Evolutionary conservation across 2,329 filamentous ascomycete genomes (phyloP), one percentile per base, ranked within the genome.

Genomic region (Talaromyces sp.): DNA sequence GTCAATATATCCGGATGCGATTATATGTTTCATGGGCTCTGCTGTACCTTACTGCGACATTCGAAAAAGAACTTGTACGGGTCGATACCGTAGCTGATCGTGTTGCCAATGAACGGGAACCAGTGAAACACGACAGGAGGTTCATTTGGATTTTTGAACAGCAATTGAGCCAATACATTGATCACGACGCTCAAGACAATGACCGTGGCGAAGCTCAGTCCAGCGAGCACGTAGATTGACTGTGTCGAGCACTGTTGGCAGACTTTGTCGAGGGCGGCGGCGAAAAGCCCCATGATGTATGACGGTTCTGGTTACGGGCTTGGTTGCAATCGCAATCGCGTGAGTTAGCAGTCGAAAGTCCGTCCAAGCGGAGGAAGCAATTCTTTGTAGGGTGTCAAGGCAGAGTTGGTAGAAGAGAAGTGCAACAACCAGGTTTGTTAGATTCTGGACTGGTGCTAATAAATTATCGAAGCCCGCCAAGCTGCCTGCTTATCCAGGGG

Each of bases 71-170:
- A 88, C 66, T 82, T 83, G 77, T 84, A 88, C 1, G 87, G 73
- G 74, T 98, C 92, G 79, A 97, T 97, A 78, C 94, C 94, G 81
- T 98, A 99, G 52, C 87, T 91, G 72, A 98, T 83, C 66, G 95
- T 97, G 82, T 90, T 97, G 69, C 94, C 94, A 73, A 99, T 84
- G 70, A 96, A 80, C 66, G 87, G 86, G 37, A 89, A 78, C 83
- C 81, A 85, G 77, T 88, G 87, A 77, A 88, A 88, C 58, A 88
- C 87, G 35, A 88, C 72, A 0, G 87, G 87, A 35, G 91, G 91
- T 76, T 93, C 90, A 76, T 93, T 90, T 60, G 90, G 86, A 72
- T 93, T 94, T 81, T 87, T 91, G 82, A 92, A 87, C 67, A 97
- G 81, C 64, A 96, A 71, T 79, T 98, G 94, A 68, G 84, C 84